Base-by-base conservation (phyloP, 1,139 yeast genomes). In the Lipomyces yarrowii region DNA sequence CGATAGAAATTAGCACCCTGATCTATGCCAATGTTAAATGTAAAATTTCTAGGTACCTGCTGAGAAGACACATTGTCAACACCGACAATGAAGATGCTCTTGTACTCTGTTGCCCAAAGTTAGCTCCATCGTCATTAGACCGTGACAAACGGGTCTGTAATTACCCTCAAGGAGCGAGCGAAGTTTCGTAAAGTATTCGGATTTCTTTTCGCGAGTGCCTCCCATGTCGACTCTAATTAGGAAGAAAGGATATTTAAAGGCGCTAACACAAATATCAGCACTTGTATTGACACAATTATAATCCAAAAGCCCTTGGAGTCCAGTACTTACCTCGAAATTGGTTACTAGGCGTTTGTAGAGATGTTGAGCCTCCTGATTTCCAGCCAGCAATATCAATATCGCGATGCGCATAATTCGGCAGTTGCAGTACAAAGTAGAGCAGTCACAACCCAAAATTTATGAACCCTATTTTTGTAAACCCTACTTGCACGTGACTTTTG, bases 1-100 rank as follows among this genome's bases (percentile, higher is more conserved):
- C 30, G 23, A 21, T 48, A 18, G 15, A 35, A 18, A 42, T 42
- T 42, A 30, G 21, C 33, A n/a, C 15, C 4, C 35, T 18, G 21
- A 21, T 18, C 42, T 18, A 21, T 30, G 3, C 15, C 7, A 37
- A 30, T 13, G 4, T 10, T 15, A 4, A 3, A 48, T 15, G n/a
- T 11, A 11, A 4, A 10, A 10, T 18, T 18, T 23, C 11, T 5
- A 48, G 8, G 32, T 52, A 52, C 55, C 55, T 94, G 99, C 87
- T 94, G 99, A 77, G 99, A 94, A 76, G 98, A 91, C 81, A 94
- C 99, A 87, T 94, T 94, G 87, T 94, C 99, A 77, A 94, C 98
- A 84, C 98, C 98, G 80, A 94, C 98, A 77, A 94, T 83, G 92
- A 94, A 93, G 87, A 93, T 87, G 77, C 98, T 91, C 87, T 91